A percentile compares a stretch with the other conserved stretches of the same genome.
Conservation (phyloP, 345 rosid species). For the Odontarrhena argentea region DNA sequence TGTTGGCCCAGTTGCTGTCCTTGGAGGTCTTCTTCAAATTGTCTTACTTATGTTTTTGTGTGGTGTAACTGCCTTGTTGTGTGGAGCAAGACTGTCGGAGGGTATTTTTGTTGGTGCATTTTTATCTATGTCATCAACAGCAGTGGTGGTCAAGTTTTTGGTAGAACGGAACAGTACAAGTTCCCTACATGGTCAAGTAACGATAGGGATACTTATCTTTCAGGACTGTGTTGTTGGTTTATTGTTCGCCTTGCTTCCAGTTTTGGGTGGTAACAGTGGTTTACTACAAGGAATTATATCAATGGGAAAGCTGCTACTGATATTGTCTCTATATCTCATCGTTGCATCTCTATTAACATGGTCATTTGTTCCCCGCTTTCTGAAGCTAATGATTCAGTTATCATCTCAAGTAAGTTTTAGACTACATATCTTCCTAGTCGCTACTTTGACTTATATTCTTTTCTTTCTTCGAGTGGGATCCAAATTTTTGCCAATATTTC, state of each 20-base stretch:
- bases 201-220: conserved; percentile 93
- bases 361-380: conserved; percentile 95
- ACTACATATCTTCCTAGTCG: background rate
- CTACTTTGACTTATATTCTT: conserved; percentile 23
- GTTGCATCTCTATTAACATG: conserved; percentile 82
- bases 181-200: conserved; percentile 95
- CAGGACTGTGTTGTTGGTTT: conserved; percentile 98
- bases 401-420: conserved; percentile 90
- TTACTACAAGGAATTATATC: conserved; percentile 76
- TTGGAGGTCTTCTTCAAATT: conserved; percentile 95
- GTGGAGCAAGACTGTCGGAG: conserved; percentile 95
- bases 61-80: conserved; percentile 77
- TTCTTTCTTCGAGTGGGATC: conserved; percentile 14
- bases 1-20: conserved; percentile 93
- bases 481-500: conserved; percentile 22
- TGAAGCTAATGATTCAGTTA: conserved; percentile 90
- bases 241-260: conserved; percentile 92
- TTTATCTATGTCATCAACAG: conserved; percentile 97
- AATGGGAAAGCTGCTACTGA: conserved; percentile 91
- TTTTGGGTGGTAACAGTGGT: conserved; percentile 95
- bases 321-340: conserved; percentile 73
- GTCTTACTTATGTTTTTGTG: conserved; percentile 73
- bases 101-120: conserved; percentile 95
- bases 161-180: conserved; percentile 71
- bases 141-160: conserved; percentile 96